phyloP scores from a whole-genome alignment of 139 green algal species.

The Chlorella ohadii region DNA sequence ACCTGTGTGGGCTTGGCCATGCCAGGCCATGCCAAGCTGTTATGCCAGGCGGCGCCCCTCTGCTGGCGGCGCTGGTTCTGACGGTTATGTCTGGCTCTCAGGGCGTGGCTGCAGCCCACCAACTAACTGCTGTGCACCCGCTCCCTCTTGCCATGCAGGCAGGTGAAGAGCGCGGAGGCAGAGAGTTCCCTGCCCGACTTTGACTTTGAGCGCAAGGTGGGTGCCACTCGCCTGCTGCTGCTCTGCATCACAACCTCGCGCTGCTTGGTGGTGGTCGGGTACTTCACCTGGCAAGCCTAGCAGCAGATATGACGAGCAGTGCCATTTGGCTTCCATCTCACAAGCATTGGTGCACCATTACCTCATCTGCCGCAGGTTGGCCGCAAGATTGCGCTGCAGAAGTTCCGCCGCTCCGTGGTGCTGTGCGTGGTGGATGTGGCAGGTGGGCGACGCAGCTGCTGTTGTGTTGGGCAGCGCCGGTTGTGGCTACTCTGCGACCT shows the following conservation, averaged over 20 bases:
- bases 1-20: no score
- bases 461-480: neutral
- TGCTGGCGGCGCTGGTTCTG: no score
- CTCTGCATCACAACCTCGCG: no score
- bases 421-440: constrained; percentile 81
- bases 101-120: no score
- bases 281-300: no score
- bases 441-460: neutral
- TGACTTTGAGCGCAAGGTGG: constrained; percentile 80
- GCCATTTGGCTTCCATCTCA: no score
- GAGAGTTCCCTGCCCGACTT: constrained; percentile 82
- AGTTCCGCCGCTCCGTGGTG: constrained; percentile 84
- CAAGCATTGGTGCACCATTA: no score
- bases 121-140: neutral
- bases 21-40: no score
- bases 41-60: no score
- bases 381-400: constrained; percentile 79
- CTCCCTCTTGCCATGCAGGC: constrained; percentile 34
- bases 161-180: constrained; percentile 67
- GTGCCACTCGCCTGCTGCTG: neutral
- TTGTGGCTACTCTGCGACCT: neutral
- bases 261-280: no score
- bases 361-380: constrained; percentile 33
- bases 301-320: no score
- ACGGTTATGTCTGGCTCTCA: neutral